phyloP scores from a whole-genome alignment of 139 green algal species.

The Gonium pectorale region DNA sequence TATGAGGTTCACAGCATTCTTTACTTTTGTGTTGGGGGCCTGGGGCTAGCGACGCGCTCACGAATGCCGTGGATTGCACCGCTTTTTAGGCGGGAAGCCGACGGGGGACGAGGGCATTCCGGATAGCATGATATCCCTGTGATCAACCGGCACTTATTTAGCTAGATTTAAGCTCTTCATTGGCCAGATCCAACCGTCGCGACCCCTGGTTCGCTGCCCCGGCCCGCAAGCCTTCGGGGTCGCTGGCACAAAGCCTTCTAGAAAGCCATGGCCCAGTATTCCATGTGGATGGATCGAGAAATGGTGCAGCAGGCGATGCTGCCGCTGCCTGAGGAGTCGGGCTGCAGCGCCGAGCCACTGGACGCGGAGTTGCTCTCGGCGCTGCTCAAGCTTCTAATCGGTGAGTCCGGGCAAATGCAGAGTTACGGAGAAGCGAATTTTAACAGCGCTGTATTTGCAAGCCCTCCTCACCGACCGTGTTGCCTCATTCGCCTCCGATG shows the following conservation, averaged over 20 bases:
- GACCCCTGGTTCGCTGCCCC: neutral
- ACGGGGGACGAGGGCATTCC: no score
- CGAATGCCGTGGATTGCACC: no score
- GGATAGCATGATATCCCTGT: no score
- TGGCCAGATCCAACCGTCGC: neutral
- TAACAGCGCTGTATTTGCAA: neutral
- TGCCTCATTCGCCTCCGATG: neutral
- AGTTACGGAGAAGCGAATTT: neutral
- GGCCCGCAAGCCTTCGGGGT: neutral
- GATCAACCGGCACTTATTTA: neutral
- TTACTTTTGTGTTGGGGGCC: no score
- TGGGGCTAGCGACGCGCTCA: no score
- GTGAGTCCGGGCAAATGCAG: neutral
- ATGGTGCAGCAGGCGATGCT: no score
- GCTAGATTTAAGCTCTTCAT: neutral
- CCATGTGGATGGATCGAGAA: neutral
- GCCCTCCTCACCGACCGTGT: neutral
- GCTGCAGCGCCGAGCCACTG: neutral
- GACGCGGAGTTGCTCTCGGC: neutral
- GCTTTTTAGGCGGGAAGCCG: no score
- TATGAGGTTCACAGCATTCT: no score
- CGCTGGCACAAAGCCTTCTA: neutral
- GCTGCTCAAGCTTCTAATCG: constrained; percentile 20
- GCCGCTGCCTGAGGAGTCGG: neutral
- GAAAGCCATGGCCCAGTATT: neutral